Conservation (phyloP, 345 rosid species). For the Physaria fendleri region DNA sequence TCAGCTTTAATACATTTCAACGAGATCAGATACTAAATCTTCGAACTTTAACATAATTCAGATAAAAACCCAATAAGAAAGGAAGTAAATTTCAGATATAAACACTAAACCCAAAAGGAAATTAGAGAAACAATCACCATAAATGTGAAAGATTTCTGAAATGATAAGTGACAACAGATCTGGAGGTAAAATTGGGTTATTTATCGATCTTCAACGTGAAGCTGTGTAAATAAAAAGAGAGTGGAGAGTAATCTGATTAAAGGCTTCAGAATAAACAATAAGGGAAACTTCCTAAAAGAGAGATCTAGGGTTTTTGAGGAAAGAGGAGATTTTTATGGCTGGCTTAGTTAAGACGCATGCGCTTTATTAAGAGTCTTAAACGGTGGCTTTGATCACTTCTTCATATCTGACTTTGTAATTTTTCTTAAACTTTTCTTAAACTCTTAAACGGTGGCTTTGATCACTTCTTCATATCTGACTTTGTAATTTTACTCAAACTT, state of each 20-base stretch:
- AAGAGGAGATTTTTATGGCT: too few species aligned
- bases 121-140: slow-evolving; percentile 2
- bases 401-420: not conserved
- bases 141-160: slow-evolving; percentile 10
- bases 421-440: too few species aligned
- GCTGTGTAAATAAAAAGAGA: slow-evolving; percentile 17
- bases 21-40: slow-evolving; percentile 18
- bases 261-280: slow-evolving; percentile 20
- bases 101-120: not conserved
- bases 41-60: not conserved
- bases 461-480: not conserved
- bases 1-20: not conserved
- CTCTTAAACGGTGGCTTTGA: too few species aligned
- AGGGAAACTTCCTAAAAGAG: slow-evolving; percentile 27
- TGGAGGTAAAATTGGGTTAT: slow-evolving; percentile 25
- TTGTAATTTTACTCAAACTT: not conserved
- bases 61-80: slow-evolving; percentile 9
- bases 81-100: not conserved
- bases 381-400: slow-evolving; percentile 18
- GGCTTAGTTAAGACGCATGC: slow-evolving; percentile 44
- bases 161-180: slow-evolving; percentile 25
- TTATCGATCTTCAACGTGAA: slow-evolving; percentile 20
- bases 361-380: slow-evolving; percentile 31
- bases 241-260: slow-evolving; percentile 8
- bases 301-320: slow-evolving; percentile 43